Evolutionary conservation across 139 green algal genomes (phyloP).

Genomic region (Bryopsis sp.): DNA sequence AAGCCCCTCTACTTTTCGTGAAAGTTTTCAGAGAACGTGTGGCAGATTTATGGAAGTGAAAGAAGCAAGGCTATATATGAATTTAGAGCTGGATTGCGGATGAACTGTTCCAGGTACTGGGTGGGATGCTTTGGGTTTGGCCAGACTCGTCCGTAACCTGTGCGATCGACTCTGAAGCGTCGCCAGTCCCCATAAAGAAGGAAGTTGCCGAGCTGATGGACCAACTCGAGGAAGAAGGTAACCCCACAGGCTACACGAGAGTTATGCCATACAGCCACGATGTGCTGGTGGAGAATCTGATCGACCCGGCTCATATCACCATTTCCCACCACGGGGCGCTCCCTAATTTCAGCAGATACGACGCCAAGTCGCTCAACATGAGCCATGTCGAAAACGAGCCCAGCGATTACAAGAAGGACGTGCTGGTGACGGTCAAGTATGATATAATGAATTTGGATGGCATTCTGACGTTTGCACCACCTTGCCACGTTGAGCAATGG

Average conservation of each 20-base stretch:
- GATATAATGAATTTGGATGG: too few species aligned
- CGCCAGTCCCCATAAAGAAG: background rate
- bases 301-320: background rate
- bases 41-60: too few species aligned
- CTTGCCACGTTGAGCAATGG: too few species aligned
- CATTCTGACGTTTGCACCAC: too few species aligned
- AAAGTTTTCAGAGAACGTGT: too few species aligned
- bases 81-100: too few species aligned
- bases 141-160: background rate
- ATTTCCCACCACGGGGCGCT: background rate
- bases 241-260: background rate
- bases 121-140: conserved; percentile 9
- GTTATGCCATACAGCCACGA: background rate
- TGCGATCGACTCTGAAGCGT: background rate
- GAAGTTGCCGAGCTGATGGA: background rate
- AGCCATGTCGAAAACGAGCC: conserved; percentile 2
- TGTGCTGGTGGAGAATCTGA: background rate
- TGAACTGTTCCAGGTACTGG: too few species aligned
- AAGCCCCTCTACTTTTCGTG: too few species aligned
- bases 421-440: too few species aligned
- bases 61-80: too few species aligned
- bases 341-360: background rate
- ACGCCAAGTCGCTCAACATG: background rate
- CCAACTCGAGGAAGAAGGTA: background rate
- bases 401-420: too few species aligned